Base-by-base conservation (phyloP, 805 yeast genomes). In the Kazachstania bromeliacearum region DNA sequence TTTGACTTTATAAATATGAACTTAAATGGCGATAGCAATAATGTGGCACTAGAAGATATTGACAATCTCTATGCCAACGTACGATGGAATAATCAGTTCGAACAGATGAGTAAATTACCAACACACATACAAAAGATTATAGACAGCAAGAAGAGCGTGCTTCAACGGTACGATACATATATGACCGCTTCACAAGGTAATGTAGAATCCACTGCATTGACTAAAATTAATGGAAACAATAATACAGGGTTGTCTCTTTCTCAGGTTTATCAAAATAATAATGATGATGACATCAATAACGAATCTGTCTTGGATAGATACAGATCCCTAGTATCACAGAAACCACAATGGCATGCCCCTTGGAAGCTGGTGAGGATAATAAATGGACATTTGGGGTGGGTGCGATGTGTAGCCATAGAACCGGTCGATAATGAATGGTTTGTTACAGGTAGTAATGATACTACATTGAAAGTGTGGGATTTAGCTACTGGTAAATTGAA, bases 381-480 rank as follows among this genome's bases (percentile, higher is more conserved):
- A 1, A 75, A 83, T 1, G 97, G 97, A 3, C 98, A 92, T 55
- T 69, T 73, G 27, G 98, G 99, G 0, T 88, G 96, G 88, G 85
- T 92, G 1, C 68, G 94, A 31, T 70, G 84, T n/a, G 63, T 87
- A 3, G 69, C 79, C 6, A 72, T 83, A 14, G 97, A 92, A 41
- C 95, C 95, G 1, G 54, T 55, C 2, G 80, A 80, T 22, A 87
- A 87, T 55, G 73, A 78, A 45, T 92, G 92, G 85, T 89, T 85
- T 61, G 94, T 80, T 6, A 79, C 96, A 0, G 99, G 97, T 0
- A 78, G 94, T 3, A 73, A 81, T 4, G 99, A 92, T 53, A 67
- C 85, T 3, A 83, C 94, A 0, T 83, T 92, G 43, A 88, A 88
- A 48, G 67, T 89, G 3, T 92, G 98, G 97, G 92, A 87, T 53